phyloP scores from a whole-genome alignment of 2,329 filamentous ascomycete genomes.

The Pseudogymnoascus sp. region DNA sequence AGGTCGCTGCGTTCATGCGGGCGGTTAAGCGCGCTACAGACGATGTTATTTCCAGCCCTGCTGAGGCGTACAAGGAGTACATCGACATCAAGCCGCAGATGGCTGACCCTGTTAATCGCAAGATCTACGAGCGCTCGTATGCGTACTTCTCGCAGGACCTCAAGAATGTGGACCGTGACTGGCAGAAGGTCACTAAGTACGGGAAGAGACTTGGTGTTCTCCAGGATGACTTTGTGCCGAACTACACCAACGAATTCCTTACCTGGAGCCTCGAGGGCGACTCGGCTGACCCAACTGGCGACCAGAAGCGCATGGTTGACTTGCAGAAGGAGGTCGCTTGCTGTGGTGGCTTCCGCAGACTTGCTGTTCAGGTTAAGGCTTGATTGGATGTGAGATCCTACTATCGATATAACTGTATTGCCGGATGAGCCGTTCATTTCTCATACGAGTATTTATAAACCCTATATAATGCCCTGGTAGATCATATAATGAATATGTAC shows the following conservation, averaged over 20 bases:
- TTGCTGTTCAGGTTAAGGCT: conserved; percentile 25
- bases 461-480: not conserved
- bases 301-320: conserved; percentile 66
- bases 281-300: conserved; percentile 58
- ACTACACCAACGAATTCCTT: conserved; percentile 68
- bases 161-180: conserved; percentile 68
- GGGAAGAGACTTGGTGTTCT: conserved; percentile 66
- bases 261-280: conserved; percentile 58
- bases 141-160: conserved; percentile 69
- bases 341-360: conserved; percentile 56
- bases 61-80: conserved; percentile 59
- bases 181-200: conserved; percentile 70
- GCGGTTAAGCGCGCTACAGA: conserved; percentile 71
- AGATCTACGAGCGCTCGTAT: conserved; percentile 73
- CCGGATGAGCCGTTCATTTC: not conserved
- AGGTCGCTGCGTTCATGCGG: conserved; percentile 59
- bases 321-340: conserved; percentile 60
- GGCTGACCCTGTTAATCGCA: conserved; percentile 60
- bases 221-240: conserved; percentile 54
- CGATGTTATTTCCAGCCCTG: conserved; percentile 57
- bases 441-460: not conserved
- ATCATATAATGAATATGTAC: not conserved
- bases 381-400: not conserved
- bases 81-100: conserved; percentile 65
- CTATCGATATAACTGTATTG: not conserved